Evolutionary conservation across 2,329 filamentous ascomycete genomes (phyloP).

Genomic region (Apiospora phragmitis): DNA sequence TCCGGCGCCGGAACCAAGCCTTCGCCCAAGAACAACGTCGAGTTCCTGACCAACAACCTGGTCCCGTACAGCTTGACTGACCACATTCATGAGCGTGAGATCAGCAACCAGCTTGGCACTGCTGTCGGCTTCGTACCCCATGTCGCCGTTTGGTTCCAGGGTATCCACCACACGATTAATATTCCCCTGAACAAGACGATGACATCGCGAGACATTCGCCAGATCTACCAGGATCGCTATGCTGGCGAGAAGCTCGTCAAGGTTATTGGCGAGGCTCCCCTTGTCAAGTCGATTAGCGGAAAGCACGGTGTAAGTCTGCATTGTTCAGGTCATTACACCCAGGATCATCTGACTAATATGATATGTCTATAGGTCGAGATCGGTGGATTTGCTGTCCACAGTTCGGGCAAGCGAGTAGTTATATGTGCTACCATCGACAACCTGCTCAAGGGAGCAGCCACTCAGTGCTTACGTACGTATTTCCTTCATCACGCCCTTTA

Average conservation of each 20-base stretch:
- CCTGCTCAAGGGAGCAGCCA: slow-evolving; percentile 87
- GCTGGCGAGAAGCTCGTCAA: slow-evolving; percentile 95
- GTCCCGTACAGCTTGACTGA: slow-evolving; percentile 90
- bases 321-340: neutral
- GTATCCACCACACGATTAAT: slow-evolving; percentile 88
- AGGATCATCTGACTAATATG: neutral
- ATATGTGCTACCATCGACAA: slow-evolving; percentile 94
- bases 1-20: slow-evolving; percentile 95
- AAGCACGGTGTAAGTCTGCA: slow-evolving; percentile 61
- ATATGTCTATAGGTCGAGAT: slow-evolving; percentile 66
- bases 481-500: neutral
- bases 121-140: slow-evolving; percentile 87
- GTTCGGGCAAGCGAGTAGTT: slow-evolving; percentile 86
- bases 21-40: slow-evolving; percentile 88
- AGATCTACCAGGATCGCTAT: slow-evolving; percentile 94
- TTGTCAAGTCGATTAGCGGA: slow-evolving; percentile 80
- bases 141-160: slow-evolving; percentile 95
- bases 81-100: slow-evolving; percentile 94
- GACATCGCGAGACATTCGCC: slow-evolving; percentile 87
- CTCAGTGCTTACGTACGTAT: slow-evolving; percentile 85
- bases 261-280: slow-evolving; percentile 82
- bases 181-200: slow-evolving; percentile 85
- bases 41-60: slow-evolving; percentile 80
- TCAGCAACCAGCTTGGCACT: slow-evolving; percentile 73
- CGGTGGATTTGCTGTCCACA: slow-evolving; percentile 93